Base-by-base conservation (phyloP, 83 land plant genomes). In the Diphasiastrum complanatum region DNA sequence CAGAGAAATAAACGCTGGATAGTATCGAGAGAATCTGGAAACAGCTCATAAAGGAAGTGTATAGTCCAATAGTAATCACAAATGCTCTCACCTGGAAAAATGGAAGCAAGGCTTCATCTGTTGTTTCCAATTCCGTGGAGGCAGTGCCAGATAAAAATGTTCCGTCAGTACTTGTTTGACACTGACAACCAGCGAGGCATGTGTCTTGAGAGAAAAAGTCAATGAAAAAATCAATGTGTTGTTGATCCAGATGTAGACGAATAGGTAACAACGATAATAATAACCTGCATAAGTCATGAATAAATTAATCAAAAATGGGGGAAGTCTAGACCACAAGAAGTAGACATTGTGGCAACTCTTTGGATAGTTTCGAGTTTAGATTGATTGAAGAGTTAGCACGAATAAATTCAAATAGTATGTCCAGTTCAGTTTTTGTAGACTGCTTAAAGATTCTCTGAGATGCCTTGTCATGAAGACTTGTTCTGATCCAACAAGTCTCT, bases 211-310 rank as follows among this genome's bases (percentile, higher is more conserved):
- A 79, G 75, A 95, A 95, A 64, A 84, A 95, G 23, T 55, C 63
- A 23, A 75, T 70, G 30, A 91, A 83, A 62, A 95, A 95, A 61
- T 89, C 86, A 50, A 95, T 73, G 48, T 95, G 97, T 51, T 65
- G 71, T 64, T 95, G 99, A 73, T 86, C 89, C 55, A 95, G 83
- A 75, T 95, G 97, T 70, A 95, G 52, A 27, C 73, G 72, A 30
- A 95, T 34, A 16, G 99, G 97, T 20, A 80, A 81, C 28, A 89
- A 54, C 41, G 79, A 70, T 67, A 95, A 47, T 6, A 46, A 61
- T 28, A 95, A 61, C 67, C 97, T 92, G 87, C 19, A 46, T 32
- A 60, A 10, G 14, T 14, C n/a, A 41, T 41, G 0, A 41, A 41
- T 1, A 14, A 41, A 41, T 18, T 1, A 41, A 14, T 41, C 12